Percentiles rank a stretch among this genome's conserved stretches.
Evolutionary conservation across 441 rosid species (phyloP).

Genomic region (Bruguiera hainesii): DNA sequence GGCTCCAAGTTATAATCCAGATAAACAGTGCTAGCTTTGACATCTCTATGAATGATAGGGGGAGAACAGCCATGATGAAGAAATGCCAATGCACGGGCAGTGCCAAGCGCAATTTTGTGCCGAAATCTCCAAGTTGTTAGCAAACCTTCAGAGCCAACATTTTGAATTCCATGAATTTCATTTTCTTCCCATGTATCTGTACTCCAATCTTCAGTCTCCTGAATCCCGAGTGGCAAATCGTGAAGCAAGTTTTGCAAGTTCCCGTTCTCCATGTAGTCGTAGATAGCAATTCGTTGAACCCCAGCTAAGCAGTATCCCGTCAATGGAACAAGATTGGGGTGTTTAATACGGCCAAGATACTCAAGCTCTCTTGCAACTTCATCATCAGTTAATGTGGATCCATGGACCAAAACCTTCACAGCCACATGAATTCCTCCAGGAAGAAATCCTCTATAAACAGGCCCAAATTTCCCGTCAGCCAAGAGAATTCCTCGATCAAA

Average conservation of each 20-base stretch:
- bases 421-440: constrained; percentile 97
- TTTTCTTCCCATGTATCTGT: constrained; percentile 85
- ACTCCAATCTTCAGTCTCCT: constrained; percentile 85
- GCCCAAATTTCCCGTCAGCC: constrained; percentile 94
- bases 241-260: constrained; percentile 89
- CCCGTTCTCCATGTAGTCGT: constrained; percentile 96
- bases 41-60: constrained; percentile 78
- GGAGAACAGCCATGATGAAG: constrained; percentile 97
- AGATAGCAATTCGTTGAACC: constrained; percentile 91
- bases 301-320: constrained; percentile 92
- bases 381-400: constrained; percentile 80
- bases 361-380: constrained; percentile 93
- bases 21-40: constrained; percentile 89
- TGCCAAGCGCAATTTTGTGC: constrained; percentile 82
- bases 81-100: constrained; percentile 87
- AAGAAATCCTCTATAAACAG: constrained; percentile 89
- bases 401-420: constrained; percentile 86
- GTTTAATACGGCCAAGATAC: constrained; percentile 85
- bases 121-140: constrained; percentile 77
- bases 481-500: constrained; percentile 85
- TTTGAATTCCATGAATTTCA: constrained; percentile 49
- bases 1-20: constrained; percentile 81
- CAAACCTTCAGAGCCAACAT: constrained; percentile 56
- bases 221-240: constrained; percentile 83
- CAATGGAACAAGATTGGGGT: constrained; percentile 84